These are phyloP conservation scores for Claviceps paspali DNA, from an alignment of 2,329 filamentous ascomycete genomes.

Conservation along the genomic window DNA sequence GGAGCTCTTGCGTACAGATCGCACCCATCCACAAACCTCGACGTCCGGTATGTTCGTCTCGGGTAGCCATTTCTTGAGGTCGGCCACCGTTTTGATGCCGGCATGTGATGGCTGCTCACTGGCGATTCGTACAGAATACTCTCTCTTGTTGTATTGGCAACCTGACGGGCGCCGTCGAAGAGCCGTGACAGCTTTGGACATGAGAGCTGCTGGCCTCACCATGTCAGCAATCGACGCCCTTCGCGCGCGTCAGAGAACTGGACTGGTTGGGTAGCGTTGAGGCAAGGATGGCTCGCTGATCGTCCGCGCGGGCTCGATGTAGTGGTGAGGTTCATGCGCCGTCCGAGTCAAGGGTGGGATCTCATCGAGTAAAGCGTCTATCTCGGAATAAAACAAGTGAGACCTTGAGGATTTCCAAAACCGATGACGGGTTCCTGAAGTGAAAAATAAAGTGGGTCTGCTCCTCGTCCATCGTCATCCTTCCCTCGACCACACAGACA, in stretches of 20 bases:
- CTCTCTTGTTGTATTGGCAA: constrained; percentile 8
- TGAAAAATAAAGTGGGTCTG: constrained; percentile 3
- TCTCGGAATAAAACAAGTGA: too few relatives aligned
- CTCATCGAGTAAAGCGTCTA: background rate
- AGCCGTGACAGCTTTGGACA: background rate
- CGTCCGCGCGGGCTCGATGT: background rate
- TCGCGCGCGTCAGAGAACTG: background rate
- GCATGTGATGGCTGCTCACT: constrained; percentile 13
- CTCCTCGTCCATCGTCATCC: too few relatives aligned
- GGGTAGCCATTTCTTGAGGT: constrained; percentile 38
- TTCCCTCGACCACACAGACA: too few relatives aligned
- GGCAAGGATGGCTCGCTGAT: background rate
- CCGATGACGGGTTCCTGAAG: background rate
- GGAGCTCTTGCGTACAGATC: constrained; percentile 79
- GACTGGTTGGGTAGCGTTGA: too few relatives aligned
- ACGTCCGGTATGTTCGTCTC: constrained; percentile 30
- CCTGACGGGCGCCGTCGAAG: background rate
- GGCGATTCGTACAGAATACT: constrained; percentile 20
- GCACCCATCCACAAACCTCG: constrained; percentile 62
- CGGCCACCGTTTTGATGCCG: constrained; percentile 35
- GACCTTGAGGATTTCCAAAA: too few relatives aligned
- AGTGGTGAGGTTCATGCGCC: background rate
- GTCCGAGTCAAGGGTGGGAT: too few relatives aligned
- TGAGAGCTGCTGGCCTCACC: background rate
- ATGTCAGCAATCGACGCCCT: background rate